These are phyloP conservation scores for Rhynchospora pubera DNA, from an alignment of 176 grass and related monocot genomes.

Conservation along the genomic window DNA sequence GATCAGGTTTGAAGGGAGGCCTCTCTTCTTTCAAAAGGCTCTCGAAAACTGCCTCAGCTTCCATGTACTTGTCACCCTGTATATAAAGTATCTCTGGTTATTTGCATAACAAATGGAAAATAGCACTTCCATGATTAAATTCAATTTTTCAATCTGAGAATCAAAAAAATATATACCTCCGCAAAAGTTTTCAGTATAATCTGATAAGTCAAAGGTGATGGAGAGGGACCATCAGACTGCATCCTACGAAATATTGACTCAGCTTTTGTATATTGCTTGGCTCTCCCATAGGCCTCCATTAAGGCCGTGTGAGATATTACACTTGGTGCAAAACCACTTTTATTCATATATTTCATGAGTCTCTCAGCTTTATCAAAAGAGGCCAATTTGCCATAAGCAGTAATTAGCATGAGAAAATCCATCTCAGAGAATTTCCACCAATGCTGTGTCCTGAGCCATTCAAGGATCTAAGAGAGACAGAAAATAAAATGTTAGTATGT, in stretches of 20 bases:
- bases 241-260: slow-evolving; percentile 81
- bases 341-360: slow-evolving; percentile 71
- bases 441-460: slow-evolving; percentile 89
- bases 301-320: slow-evolving; percentile 91
- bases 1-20: slow-evolving; percentile 74
- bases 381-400: slow-evolving; percentile 76
- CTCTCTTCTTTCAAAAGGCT: slow-evolving; percentile 72
- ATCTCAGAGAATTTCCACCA: slow-evolving; percentile 95
- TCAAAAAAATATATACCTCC: slow-evolving; percentile 47
- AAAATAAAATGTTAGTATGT: not conserved
- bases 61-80: slow-evolving; percentile 63
- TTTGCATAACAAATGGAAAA: slow-evolving; percentile 3
- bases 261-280: slow-evolving; percentile 72
- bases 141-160: not conserved
- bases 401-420: slow-evolving; percentile 92
- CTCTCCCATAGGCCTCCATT: slow-evolving; percentile 88
- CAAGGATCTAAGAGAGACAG: slow-evolving; percentile 57
- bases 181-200: slow-evolving; percentile 86
- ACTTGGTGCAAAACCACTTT: slow-evolving; percentile 60
- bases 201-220: slow-evolving; percentile 85
- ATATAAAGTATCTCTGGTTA: slow-evolving; percentile 25
- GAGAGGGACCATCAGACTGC: slow-evolving; percentile 76
- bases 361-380: slow-evolving; percentile 75
- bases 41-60: slow-evolving; percentile 70
- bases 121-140: not conserved